Base-by-base conservation (phyloP, 129 eudicot genomes). In the Escallonia rubra region DNA sequence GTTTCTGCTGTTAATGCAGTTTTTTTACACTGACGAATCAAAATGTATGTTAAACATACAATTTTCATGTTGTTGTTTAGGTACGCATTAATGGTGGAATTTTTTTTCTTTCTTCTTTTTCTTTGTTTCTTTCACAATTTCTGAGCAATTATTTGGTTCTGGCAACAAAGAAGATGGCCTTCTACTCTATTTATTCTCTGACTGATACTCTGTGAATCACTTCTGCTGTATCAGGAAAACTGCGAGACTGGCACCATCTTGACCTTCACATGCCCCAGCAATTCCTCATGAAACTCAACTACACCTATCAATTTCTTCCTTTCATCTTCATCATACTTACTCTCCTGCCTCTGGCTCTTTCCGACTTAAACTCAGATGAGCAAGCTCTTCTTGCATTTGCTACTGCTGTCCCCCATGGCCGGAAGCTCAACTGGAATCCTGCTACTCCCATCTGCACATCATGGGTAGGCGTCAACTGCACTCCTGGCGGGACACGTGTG, bases 381-480 rank as follows among this genome's bases (percentile, higher is more conserved):
- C 76, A 80, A 79, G 95, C 97, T 57, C 90, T 90, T 76, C 83
- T 90, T n/a, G 76, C 86, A 49, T 90, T 90, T 78, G 74, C 91
- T 59, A 64, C 70, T 61, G 64, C 76, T 42, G 79, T 90, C 41
- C 91, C 91, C 54, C 97, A 90, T 78, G 83, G 85, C 10, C 72
- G 67, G 41, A 90, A 83, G 76, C 86, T 90, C 78, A 90, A 90
- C 80, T 90, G 97, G 97, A 76, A 63, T 71, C 52, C 66, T 50
- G 48, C 61, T 57, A 77, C 86, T 39, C 68, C 81, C 23, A 57
- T 84, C 46, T 90, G 97, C 76, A 69, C 72, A 14, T 80, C 82
- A 38, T 90, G 97, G 97, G 83, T 72, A 13, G 97, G 95, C 40
- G 77, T 90, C 76, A 84, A 71, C 45, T 90, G 97, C 73, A 67